A percentile compares a stretch with the other conserved stretches of the same genome.
These are phyloP conservation scores for Massariosphaeria phaeospora DNA, from an alignment of 495 filamentous ascomycete species.

Conservation along the genomic window DNA sequence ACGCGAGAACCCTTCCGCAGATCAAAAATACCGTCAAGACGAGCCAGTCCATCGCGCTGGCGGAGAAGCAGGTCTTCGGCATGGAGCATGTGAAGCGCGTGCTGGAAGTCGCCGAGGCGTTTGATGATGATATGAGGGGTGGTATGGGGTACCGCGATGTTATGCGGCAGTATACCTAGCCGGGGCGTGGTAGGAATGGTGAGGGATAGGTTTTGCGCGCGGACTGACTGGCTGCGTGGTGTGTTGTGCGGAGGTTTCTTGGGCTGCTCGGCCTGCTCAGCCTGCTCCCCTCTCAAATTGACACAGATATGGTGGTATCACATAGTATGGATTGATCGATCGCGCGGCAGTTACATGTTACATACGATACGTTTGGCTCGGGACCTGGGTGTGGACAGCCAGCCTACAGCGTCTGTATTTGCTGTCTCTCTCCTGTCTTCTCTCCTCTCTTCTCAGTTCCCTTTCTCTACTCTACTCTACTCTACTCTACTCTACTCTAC, in stretches of 20 bases:
- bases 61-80: slow-evolving; percentile 61
- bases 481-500: too few relatives aligned
- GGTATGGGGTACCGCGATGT: slow-evolving; percentile 59
- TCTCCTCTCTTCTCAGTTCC: too few relatives aligned
- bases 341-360: too few relatives aligned
- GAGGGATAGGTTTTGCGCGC: background rate
- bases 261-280: too few relatives aligned
- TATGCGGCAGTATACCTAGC: slow-evolving; percentile 47
- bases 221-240: background rate
- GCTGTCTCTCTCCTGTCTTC: too few relatives aligned
- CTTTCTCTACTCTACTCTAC: too few relatives aligned
- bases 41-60: slow-evolving; percentile 78
- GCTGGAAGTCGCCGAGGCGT: slow-evolving; percentile 74
- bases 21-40: slow-evolving; percentile 92
- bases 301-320: too few relatives aligned
- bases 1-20: slow-evolving; percentile 38
- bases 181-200: background rate
- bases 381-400: too few relatives aligned
- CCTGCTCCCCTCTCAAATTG: too few relatives aligned
- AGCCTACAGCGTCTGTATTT: too few relatives aligned
- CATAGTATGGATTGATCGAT: too few relatives aligned
- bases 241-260: background rate
- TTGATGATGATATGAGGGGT: slow-evolving; percentile 71
- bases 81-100: slow-evolving; percentile 83
- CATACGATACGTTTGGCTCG: too few relatives aligned